Base-by-base conservation (phyloP, 208 protist species). In the Acanthamoeba castellanii region DNA sequence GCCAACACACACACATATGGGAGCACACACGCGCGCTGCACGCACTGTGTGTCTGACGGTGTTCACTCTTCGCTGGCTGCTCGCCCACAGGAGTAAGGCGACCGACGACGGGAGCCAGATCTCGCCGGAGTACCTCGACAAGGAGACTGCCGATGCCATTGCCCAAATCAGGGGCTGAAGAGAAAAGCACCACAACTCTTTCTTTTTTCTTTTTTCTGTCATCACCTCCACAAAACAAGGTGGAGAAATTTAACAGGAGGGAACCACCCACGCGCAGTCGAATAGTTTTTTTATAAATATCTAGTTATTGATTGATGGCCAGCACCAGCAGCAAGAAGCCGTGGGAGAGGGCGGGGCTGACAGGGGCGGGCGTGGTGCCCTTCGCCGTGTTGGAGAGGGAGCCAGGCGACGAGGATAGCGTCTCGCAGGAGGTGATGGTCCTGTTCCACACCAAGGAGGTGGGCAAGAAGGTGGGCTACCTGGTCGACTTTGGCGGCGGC, bases 381-480 rank as follows among this genome's bases (percentile, higher is more conserved):
- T 81, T 81, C 32, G 70, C 70, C 2, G 30, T 81, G 25, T 0
- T 42, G 25, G 68, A 76, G 57, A 61, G 18, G 68, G 68, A 42
- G 52, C 52, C 52, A 0, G 18, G 52, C 13, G 52, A 57, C 52
- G 52, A 55, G 50, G 1, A 0, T 55, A 8, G n/a, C 70, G 70
- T 6, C 11, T 9, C 8, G 11, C 13, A 78, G 70, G 37, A 34
- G 37, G 70, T 81, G 30, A 13, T 27, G 30, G 70, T 88, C 25
- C 45, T 88, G 50, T 64, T 88, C 81, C 81, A 88, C 81, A 88
- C 42, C 50, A 88, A 88, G 81, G 25, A 11, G 16, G 81, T 25
- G 45, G 81, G 81, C 81, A 88, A 88, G 81, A 88, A 88, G 45
- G 81, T 88, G 81, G 81, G 81, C 81, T 88, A 88, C 45, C 81